phyloP scores from a whole-genome alignment of 768 basidiomycete species.

The Fomitopsis serialis region DNA sequence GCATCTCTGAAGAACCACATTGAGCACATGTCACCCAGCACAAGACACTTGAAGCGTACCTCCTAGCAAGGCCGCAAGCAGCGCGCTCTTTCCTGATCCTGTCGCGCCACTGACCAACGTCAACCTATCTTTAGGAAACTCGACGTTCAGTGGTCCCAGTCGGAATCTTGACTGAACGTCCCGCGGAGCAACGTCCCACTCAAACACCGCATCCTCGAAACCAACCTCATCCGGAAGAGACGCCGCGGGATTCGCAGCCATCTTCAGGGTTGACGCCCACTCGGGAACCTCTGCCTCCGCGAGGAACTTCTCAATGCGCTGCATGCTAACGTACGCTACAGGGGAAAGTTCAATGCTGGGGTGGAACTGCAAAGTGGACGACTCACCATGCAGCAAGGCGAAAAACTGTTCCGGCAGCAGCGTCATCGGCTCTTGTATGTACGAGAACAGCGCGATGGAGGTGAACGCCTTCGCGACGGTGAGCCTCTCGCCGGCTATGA shows the following conservation, averaged over 20 bases:
- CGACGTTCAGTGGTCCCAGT: conserved; percentile 51
- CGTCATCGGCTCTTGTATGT: conserved; percentile 65
- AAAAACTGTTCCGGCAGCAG: conserved; percentile 58
- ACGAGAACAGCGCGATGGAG: conserved; percentile 68
- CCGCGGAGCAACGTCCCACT: conserved; percentile 42
- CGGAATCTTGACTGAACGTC: conserved; percentile 38
- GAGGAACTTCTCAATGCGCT: conserved; percentile 71
- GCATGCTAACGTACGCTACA: conserved; percentile 71
- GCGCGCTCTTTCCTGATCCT: conserved; percentile 64
- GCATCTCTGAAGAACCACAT: conserved; percentile 44
- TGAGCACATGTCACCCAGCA: not conserved
- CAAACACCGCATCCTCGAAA: conserved; percentile 49
- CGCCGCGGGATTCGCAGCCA: conserved; percentile 9
- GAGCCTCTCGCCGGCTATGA: conserved; percentile 56
- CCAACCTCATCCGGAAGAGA: conserved; percentile 34
- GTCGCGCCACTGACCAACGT: conserved; percentile 61
- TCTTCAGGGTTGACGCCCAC: conserved; percentile 67
- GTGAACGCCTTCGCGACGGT: conserved; percentile 83
- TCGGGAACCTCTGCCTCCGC: conserved; percentile 71
- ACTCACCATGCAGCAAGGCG: conserved; percentile 54
- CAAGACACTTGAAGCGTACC: conserved; percentile 32
- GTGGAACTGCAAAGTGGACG: not conserved
- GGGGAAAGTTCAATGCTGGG: conserved; percentile 4
- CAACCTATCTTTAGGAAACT: conserved; percentile 53
- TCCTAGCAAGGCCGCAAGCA: conserved; percentile 61